Evolutionary conservation across 495 filamentous ascomycete genomes (phyloP).

Genomic region (Amphirosellinia nigrospora): DNA sequence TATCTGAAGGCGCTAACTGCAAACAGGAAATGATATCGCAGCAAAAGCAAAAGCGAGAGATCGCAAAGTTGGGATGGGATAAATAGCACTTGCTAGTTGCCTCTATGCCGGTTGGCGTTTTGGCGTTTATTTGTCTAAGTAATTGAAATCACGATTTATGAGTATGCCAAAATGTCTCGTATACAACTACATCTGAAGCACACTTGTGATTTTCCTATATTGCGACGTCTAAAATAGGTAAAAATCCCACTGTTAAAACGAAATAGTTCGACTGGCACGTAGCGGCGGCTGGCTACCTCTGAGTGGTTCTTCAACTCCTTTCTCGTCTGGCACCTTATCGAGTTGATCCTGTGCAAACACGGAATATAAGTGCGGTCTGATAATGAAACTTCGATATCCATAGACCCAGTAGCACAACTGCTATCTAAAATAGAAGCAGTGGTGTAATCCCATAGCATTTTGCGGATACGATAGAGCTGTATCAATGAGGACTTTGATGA

Average conservation of each 20-base stretch:
- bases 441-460: not conserved
- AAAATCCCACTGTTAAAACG: not conserved
- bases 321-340: not conserved
- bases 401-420: not conserved
- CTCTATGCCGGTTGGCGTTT: not conserved
- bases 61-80: conserved; percentile 28
- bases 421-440: not conserved
- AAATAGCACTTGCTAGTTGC: not conserved
- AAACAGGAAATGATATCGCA: conserved; percentile 36
- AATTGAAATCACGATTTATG: not conserved
- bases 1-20: conserved; percentile 2
- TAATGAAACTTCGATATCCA: not conserved
- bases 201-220: not conserved
- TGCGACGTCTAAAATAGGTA: not conserved
- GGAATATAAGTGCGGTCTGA: not conserved
- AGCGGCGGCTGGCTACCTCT: not conserved
- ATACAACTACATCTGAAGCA: not conserved
- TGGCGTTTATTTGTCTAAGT: not conserved
- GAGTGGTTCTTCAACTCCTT: not conserved
- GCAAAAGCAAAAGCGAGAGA: conserved; percentile 32
- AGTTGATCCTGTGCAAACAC: not conserved
- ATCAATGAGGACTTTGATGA: not conserved
- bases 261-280: not conserved
- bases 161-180: not conserved
- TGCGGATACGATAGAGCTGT: not conserved